Evolutionary conservation across 306 rosid genomes (phyloP), one percentile per base, ranked within the genome.

Genomic region (Gastrolobium bilobum): DNA sequence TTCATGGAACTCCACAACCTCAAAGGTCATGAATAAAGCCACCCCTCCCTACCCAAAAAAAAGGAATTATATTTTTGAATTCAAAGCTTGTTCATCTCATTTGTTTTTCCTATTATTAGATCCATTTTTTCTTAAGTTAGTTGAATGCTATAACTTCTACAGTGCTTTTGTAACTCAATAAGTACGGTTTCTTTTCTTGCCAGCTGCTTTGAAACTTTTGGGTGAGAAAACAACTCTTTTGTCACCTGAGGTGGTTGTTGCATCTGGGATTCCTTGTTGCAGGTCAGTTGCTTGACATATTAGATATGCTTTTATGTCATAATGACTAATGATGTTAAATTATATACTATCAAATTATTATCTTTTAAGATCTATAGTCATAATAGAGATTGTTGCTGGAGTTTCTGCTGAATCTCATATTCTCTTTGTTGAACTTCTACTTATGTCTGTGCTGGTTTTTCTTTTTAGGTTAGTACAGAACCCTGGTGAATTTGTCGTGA

Each of bases 401-500:
- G 26, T 77, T 53, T 67, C 78, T 63, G 59, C 54, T 50, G 62
- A 15, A 46, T 57, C 75, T 65, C 57, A 69, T 67, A 35, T 48
- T 62, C 77, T 60, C 72, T 72, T 63, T 87, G 64, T 79, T 77
- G 66, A 68, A 72, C 52, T 71, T 85, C 83, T 76, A 69, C 82
- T 86, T 40, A 89, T 84, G 38, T 68, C 52, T 75, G 5, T 57
- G 62, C 71, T 69, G 69, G 48, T 59, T 80, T 79, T 88, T 87
- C 66, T 76, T 80, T 73, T 43, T 90, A 95, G 99, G 98, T 93
- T 95, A 82, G 70, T 89, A 87, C 99, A 95, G 90, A 91, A 95
- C 66, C 97, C 99, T 85, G 99, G 98, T 60, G 99, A 95, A 91
- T 95, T 91, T 88, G 97, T 95, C 60, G 98, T 95, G 83, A 95